A percentile compares a stretch with the other conserved stretches of the same genome.
Conservation (phyloP, 441 rosid species). For the Gossypium schwendimanii region DNA sequence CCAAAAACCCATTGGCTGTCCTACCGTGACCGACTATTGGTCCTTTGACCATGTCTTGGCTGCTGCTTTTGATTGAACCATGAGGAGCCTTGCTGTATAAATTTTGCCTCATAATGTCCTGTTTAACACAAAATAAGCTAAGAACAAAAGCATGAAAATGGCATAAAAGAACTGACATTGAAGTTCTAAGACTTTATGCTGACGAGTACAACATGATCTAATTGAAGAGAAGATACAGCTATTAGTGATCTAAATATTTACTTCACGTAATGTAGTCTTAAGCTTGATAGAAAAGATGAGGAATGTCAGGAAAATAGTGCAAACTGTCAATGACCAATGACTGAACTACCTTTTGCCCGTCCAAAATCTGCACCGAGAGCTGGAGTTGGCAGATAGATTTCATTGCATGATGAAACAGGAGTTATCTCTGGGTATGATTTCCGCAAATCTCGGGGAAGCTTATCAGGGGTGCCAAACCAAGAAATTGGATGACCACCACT, state of each 20-base stretch:
- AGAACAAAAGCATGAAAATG: background rate
- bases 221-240: background rate
- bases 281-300: background rate
- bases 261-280: background rate
- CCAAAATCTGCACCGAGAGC: constrained; percentile 27
- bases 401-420: constrained; percentile 29
- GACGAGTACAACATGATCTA: background rate
- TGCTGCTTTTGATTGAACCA: constrained; percentile 19
- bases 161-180: background rate
- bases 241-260: background rate
- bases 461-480: constrained; percentile 27
- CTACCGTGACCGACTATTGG: constrained; percentile 3
- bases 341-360: constrained; percentile 38
- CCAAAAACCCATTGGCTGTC: constrained; percentile 10
- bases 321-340: background rate
- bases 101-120: constrained; percentile 22
- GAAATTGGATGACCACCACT: constrained; percentile 38
- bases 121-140: constrained; percentile 5
- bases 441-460: constrained; percentile 30
- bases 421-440: constrained; percentile 46
- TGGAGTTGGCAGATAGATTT: constrained; percentile 28
- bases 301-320: background rate
- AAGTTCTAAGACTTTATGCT: background rate
- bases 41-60: constrained; percentile 17
- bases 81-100: background rate